Evolutionary conservation across 2,329 filamentous ascomycete species (phyloP).

Genomic region (Sodiomyces alkalinus): DNA sequence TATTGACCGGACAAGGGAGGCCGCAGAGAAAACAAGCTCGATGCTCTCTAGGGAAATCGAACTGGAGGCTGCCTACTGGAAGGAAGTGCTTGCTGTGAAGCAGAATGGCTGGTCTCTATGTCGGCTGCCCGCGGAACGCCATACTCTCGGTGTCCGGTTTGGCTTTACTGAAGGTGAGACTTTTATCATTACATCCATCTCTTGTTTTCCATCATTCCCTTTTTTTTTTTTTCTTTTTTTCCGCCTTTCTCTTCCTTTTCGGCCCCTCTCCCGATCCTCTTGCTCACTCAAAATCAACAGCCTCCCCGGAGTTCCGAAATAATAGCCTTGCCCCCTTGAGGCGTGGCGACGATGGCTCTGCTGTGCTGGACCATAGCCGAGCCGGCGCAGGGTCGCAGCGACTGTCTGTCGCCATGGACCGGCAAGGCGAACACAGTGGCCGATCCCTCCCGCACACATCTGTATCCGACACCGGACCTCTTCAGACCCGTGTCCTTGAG

Average conservation of each 20-base stretch:
- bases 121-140: conserved; percentile 55
- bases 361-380: conserved; percentile 53
- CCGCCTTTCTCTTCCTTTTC: conserved; percentile 15
- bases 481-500: conserved; percentile 56
- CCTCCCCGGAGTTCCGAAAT: conserved; percentile 42
- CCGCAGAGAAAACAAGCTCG: conserved; percentile 54
- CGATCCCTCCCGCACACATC: conserved; percentile 34
- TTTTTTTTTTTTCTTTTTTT: neutral
- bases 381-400: conserved; percentile 37
- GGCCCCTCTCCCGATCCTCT: no score
- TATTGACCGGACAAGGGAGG: conserved; percentile 59
- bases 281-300: no score
- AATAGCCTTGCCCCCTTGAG: conserved; percentile 71
- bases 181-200: neutral
- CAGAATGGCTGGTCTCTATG: conserved; percentile 79
- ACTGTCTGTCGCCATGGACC: conserved; percentile 52
- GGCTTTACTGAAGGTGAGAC: conserved; percentile 65
- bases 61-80: conserved; percentile 78
- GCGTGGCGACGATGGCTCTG: conserved; percentile 56
- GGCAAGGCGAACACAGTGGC: conserved; percentile 41
- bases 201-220: conserved; percentile 1
- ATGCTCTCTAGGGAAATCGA: conserved; percentile 63
- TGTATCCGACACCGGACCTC: conserved; percentile 37
- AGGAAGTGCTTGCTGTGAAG: conserved; percentile 66
- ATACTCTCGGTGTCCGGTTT: conserved; percentile 72